phyloP scores from a whole-genome alignment of 164 flowering plant genomes.

The Stephania japonica region DNA sequence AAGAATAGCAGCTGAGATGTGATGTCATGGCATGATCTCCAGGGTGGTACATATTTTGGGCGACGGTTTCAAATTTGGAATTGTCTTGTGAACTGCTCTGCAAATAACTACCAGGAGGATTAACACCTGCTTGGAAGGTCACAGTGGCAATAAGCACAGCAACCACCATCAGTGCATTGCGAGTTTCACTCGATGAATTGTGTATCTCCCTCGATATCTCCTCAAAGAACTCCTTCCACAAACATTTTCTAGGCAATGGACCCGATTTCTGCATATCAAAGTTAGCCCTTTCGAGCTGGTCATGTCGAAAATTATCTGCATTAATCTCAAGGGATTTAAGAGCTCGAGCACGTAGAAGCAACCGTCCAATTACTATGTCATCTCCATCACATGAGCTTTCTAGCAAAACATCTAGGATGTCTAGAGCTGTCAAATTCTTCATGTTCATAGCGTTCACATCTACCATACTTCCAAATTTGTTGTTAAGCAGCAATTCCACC shows the following conservation, averaged over 20 bases:
- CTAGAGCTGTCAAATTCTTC: not conserved
- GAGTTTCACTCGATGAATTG: conserved; percentile 6
- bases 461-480: not conserved
- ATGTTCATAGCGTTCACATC: not conserved
- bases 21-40: not conserved
- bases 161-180: conserved; percentile 15
- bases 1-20: not conserved
- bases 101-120: conserved; percentile 19
- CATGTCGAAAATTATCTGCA: not conserved
- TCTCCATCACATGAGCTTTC: not conserved
- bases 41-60: too few relatives aligned
- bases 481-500: not conserved
- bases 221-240: not conserved
- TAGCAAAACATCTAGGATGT: not conserved
- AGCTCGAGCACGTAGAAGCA: not conserved
- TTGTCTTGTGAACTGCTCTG: not conserved
- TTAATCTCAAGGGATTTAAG: not conserved
- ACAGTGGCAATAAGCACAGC: conserved; percentile 22
- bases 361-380: not conserved
- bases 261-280: not conserved
- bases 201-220: conserved; percentile 3
- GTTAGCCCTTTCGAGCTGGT: not conserved
- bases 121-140: conserved; percentile 20
- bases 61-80: too few relatives aligned
- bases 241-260: not conserved